These are phyloP conservation scores for Aphanomyces stellatus DNA, from an alignment of 352 stramenopile species.

Conservation along the genomic window DNA sequence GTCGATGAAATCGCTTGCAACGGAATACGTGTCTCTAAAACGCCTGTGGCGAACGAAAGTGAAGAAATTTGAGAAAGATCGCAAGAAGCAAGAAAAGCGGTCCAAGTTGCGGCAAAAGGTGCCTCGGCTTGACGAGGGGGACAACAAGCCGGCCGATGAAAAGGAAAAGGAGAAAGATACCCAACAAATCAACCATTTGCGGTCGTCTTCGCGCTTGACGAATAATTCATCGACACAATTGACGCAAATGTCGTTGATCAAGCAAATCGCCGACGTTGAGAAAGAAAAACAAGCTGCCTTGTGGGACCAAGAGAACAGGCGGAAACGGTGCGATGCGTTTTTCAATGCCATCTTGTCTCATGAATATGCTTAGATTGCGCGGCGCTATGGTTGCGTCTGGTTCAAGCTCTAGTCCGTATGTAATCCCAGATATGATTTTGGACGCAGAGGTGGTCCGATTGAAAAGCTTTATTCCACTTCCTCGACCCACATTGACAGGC, in stretches of 20 bases:
- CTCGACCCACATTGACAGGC: not conserved
- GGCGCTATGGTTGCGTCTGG: constrained; percentile 57
- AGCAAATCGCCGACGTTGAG: constrained; percentile 32
- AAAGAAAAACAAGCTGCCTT: constrained; percentile 63
- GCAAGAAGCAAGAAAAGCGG: constrained; percentile 77
- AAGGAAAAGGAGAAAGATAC: constrained; percentile 23
- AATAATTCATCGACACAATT: constrained; percentile 75
- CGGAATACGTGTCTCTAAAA: constrained; percentile 75
- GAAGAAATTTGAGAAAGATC: constrained; percentile 82
- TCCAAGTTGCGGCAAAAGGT: constrained; percentile 42
- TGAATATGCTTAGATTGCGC: constrained; percentile 32
- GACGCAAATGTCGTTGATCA: not conserved
- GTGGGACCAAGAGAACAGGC: constrained; percentile 70
- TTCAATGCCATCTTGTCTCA: not conserved
- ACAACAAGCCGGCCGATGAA: constrained; percentile 29
- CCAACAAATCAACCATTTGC: constrained; percentile 37
- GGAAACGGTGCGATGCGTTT: constrained; percentile 34
- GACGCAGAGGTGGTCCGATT: constrained; percentile 36
- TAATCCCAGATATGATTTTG: constrained; percentile 82
- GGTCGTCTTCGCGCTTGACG: constrained; percentile 71
- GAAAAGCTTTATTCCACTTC: constrained; percentile 10
- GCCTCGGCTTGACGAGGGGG: constrained; percentile 33
- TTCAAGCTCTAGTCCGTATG: constrained; percentile 8
- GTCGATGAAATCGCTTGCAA: constrained; percentile 54
- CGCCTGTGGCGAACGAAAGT: constrained; percentile 75